Evolutionary conservation across 306 rosid species (phyloP).

Genomic region (Castanea sativa): DNA sequence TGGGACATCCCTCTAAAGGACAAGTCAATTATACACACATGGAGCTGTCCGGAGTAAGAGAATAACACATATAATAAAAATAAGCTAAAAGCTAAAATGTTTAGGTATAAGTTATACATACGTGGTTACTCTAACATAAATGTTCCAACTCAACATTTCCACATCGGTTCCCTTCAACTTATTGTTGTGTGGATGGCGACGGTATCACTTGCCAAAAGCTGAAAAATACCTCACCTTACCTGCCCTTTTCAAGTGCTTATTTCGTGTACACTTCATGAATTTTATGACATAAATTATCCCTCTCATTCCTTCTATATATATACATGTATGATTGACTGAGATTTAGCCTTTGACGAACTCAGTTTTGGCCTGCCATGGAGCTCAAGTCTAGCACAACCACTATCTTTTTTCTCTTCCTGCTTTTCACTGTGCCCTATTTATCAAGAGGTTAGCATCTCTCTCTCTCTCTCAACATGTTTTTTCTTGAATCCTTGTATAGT

Average conservation of each 20-base stretch:
- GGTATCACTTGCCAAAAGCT: conserved; percentile 36
- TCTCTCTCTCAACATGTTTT: neutral
- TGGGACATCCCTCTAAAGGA: conserved; percentile 33
- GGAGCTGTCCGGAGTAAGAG: conserved; percentile 43
- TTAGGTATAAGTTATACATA: neutral
- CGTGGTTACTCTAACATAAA: conserved; percentile 34
- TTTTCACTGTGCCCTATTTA: conserved; percentile 40
- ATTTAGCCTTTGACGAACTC: neutral
- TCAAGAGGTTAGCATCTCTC: conserved; percentile 38
- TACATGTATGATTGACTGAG: neutral
- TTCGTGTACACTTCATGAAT: conserved; percentile 6
- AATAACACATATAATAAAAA: too few relatives aligned
- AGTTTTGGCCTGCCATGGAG: conserved; percentile 42
- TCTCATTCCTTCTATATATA: conserved; percentile 11
- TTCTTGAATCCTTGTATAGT: too few relatives aligned
- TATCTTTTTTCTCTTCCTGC: conserved; percentile 41
- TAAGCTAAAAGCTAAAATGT: neutral
- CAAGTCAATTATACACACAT: conserved; percentile 58
- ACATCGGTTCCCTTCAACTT: conserved; percentile 41
- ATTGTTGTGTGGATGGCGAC: conserved; percentile 59
- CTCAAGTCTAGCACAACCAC: conserved; percentile 40
- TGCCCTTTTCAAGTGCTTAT: conserved; percentile 22
- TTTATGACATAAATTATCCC: neutral
- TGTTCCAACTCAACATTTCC: conserved; percentile 49
- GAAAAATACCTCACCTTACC: conserved; percentile 1